A percentile compares a stretch with the other conserved stretches of the same genome.
Conservation (phyloP, 2,329 filamentous ascomycete genomes). For the Colletotrichum eremochloae region DNA sequence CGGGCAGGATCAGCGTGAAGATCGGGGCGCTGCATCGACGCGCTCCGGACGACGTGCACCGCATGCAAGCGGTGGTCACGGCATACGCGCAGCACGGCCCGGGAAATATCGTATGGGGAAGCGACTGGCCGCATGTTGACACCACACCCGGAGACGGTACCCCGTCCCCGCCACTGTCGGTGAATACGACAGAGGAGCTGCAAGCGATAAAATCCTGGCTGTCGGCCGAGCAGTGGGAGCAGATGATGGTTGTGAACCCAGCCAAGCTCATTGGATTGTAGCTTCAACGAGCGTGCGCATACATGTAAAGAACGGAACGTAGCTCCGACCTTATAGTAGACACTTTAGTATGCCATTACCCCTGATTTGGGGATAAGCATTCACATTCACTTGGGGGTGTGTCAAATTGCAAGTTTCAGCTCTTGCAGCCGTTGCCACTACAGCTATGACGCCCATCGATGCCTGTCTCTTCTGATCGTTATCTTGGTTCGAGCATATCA, state of each 20-base stretch:
- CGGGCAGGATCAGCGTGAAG: constrained; percentile 19
- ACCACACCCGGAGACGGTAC: background rate
- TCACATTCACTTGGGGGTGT: too few species aligned
- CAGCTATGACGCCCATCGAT: too few species aligned
- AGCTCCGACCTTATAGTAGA: too few species aligned
- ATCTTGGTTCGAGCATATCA: too few species aligned
- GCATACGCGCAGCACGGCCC: background rate
- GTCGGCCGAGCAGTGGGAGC: constrained; percentile 13
- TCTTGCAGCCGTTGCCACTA: too few species aligned
- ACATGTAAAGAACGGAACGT: too few species aligned
- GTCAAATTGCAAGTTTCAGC: too few species aligned
- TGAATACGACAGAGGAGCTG: constrained; percentile 12
- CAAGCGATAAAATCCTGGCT: background rate
- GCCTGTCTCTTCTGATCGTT: too few species aligned
- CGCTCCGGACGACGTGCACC: constrained; percentile 1
- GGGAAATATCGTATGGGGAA: background rate
- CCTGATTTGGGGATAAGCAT: too few species aligned
- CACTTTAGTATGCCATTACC: too few species aligned
- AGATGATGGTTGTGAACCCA: constrained; percentile 17
- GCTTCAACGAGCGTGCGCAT: background rate
- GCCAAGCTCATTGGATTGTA: background rate
- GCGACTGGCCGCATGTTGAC: background rate
- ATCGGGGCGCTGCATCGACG: constrained; percentile 20
- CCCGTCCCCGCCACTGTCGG: background rate
- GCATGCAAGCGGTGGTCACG: background rate